Evolutionary conservation across 2,329 filamentous ascomycete species (phyloP).

Genomic region (Curvularia verruculosa): DNA sequence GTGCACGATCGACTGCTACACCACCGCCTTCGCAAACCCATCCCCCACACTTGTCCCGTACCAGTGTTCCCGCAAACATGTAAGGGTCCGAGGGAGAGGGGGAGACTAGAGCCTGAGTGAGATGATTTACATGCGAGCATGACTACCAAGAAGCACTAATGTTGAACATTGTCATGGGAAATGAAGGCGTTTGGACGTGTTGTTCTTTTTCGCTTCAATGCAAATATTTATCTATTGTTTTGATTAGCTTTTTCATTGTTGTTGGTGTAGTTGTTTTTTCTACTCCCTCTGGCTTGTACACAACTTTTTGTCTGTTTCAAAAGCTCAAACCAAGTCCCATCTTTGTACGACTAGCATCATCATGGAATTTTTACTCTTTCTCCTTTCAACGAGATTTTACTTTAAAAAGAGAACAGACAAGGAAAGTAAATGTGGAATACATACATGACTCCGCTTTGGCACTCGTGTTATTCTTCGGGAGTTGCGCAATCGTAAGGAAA

Average conservation of each 20-base stretch:
- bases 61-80: conserved; percentile 35
- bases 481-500: too few species aligned
- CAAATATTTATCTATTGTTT: not conserved
- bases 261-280: not conserved
- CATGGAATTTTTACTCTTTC: too few species aligned
- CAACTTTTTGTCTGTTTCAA: not conserved
- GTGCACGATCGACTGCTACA: conserved; percentile 19
- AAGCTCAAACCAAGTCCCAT: not conserved
- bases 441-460: conserved; percentile 1
- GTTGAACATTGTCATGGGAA: not conserved
- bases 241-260: not conserved
- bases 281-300: not conserved
- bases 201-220: not conserved
- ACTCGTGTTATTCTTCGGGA: too few species aligned
- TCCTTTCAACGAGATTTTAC: not conserved
- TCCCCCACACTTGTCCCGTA: conserved; percentile 12
- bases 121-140: conserved; percentile 1
- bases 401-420: too few species aligned
- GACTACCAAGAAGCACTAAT: not conserved
- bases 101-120: not conserved
- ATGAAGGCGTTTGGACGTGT: not conserved
- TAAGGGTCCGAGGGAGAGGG: conserved; percentile 11
- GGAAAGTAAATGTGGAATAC: not conserved
- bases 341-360: not conserved
- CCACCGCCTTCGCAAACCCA: conserved; percentile 17